phyloP scores from a whole-genome alignment of 257 asterid genomes.

The Sherardia arvensis region DNA sequence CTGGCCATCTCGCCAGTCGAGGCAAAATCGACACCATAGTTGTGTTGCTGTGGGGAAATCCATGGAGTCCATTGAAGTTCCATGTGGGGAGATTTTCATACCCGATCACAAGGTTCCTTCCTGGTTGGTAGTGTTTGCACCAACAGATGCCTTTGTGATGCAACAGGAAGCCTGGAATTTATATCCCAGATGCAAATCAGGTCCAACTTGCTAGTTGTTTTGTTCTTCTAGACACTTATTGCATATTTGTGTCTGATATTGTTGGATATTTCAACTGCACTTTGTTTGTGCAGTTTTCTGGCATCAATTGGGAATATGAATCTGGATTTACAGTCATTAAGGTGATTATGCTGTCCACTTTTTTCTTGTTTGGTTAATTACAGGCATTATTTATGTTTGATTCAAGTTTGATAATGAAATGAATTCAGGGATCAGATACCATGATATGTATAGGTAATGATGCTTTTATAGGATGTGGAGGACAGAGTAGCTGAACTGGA shows the following conservation, averaged over 20 bases:
- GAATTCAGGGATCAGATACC: background rate
- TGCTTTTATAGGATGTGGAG: constrained; percentile 49
- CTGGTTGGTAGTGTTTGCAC: constrained; percentile 77
- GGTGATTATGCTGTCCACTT: constrained; percentile 30
- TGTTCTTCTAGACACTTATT: background rate
- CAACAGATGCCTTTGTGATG: constrained; percentile 71
- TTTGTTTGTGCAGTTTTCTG: constrained; percentile 8
- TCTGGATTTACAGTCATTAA: constrained; percentile 49
- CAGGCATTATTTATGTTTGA: background rate
- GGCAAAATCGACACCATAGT: no score
- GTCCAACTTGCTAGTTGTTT: constrained; percentile 18
- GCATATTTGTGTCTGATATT: background rate
- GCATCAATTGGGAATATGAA: constrained; percentile 20
- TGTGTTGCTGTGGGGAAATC: no score
- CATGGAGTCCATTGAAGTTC: no score
- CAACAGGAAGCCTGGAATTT: constrained; percentile 98
- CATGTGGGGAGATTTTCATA: no score
- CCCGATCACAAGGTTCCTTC: constrained; percentile 79
- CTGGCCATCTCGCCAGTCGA: no score
- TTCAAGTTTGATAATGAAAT: background rate
- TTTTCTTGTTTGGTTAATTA: background rate
- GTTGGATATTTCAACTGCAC: constrained; percentile 6
- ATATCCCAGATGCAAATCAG: constrained; percentile 75
- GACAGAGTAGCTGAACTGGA: constrained; percentile 75
- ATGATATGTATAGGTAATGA: constrained; percentile 8